These are phyloP conservation scores for Penicillium sp. DNA, from an alignment of 2,329 filamentous ascomycete species.

Conservation along the genomic window DNA sequence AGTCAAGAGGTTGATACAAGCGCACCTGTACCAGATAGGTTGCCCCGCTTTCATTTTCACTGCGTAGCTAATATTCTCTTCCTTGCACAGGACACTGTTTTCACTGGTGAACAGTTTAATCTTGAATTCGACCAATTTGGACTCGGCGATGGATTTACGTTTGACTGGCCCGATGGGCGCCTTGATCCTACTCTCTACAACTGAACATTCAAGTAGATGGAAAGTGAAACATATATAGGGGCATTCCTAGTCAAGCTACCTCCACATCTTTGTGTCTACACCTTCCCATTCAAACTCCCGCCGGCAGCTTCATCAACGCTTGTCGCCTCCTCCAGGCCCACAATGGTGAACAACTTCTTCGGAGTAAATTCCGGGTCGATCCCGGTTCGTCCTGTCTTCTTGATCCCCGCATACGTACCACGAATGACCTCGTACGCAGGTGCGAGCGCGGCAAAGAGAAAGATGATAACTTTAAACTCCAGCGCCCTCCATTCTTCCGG, in stretches of 20 bases:
- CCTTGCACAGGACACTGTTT: background rate
- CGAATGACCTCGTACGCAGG: constrained; percentile 45
- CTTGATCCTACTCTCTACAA: background rate
- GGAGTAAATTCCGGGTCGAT: background rate
- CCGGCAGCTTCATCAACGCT: background rate
- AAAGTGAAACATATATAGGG: no score
- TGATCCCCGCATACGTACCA: constrained; percentile 38
- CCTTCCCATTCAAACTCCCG: background rate
- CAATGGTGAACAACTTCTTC: background rate
- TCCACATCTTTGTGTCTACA: background rate
- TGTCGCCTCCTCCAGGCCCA: background rate
- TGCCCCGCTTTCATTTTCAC: no score
- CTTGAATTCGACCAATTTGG: background rate
- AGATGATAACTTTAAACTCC: constrained; percentile 51
- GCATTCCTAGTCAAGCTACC: no score
- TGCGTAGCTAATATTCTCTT: no score
- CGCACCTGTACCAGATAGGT: no score
- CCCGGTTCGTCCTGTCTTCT: constrained; percentile 23
- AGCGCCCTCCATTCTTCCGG: constrained; percentile 45
- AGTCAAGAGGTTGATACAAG: background rate
- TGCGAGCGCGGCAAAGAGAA: constrained; percentile 44
- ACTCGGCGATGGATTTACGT: background rate
- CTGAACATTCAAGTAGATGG: no score
- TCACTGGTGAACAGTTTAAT: background rate
- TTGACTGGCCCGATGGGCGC: background rate